Evolutionary conservation across 148 eudicot genomes (phyloP).

Genomic region (Nyssa sinensis): DNA sequence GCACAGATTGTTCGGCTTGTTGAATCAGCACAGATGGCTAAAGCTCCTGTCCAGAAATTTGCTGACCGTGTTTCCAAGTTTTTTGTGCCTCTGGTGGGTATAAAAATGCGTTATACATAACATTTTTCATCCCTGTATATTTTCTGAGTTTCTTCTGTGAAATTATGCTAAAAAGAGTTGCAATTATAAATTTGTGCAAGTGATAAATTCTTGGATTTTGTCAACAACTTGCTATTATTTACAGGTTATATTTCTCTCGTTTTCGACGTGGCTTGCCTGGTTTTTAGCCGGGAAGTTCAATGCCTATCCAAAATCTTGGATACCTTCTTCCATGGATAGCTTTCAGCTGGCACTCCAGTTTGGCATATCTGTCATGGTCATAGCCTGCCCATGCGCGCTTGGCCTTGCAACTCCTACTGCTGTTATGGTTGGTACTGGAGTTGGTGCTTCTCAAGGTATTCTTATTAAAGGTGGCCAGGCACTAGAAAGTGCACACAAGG

Average conservation of each 20-base stretch:
- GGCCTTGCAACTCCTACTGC: slow-evolving; percentile 99
- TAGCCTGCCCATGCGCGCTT: slow-evolving; percentile 98
- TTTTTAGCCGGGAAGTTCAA: slow-evolving; percentile 66
- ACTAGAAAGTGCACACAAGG: slow-evolving; percentile 91
- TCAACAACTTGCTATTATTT: slow-evolving; percentile 2
- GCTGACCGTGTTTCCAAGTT: slow-evolving; percentile 87
- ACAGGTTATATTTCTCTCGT: slow-evolving; percentile 76
- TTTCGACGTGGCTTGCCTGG: slow-evolving; percentile 85
- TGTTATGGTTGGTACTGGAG: slow-evolving; percentile 99
- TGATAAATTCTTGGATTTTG: background rate
- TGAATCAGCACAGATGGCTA: slow-evolving; percentile 99
- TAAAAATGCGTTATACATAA: background rate
- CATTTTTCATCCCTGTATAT: no score
- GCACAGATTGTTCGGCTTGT: slow-evolving; percentile 90
- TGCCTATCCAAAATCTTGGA: slow-evolving; percentile 80
- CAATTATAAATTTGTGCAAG: background rate
- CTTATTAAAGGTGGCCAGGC: slow-evolving; percentile 98
- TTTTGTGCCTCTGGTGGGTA: slow-evolving; percentile 89
- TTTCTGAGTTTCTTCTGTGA: background rate
- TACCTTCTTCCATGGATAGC: slow-evolving; percentile 93
- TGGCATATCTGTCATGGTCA: slow-evolving; percentile 97
- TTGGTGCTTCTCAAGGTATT: slow-evolving; percentile 96
- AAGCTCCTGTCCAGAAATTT: slow-evolving; percentile 96
- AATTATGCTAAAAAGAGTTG: background rate
- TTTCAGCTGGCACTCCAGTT: slow-evolving; percentile 94